These are phyloP conservation scores for Trichoderma semiorbis DNA, from an alignment of 2,329 filamentous ascomycete genomes.

Conservation along the genomic window DNA sequence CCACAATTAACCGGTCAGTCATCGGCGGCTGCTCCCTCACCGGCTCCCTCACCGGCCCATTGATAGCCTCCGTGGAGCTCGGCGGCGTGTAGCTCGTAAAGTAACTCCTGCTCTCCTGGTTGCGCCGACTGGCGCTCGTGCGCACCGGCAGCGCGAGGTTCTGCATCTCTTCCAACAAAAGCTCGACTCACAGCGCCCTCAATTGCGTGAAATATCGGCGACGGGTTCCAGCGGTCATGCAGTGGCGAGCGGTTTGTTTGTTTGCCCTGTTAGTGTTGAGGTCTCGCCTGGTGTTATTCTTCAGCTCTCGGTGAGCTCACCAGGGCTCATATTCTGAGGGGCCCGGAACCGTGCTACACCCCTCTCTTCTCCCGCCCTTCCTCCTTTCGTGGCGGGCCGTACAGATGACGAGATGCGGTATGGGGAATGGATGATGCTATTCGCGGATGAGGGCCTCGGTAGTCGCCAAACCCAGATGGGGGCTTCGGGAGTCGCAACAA, in stretches of 20 bases:
- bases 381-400: background rate
- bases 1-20: slow-evolving; percentile 68
- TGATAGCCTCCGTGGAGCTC: slow-evolving; percentile 60
- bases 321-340: background rate
- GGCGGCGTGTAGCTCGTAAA: slow-evolving; percentile 54
- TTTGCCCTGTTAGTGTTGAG: background rate
- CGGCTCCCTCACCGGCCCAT: slow-evolving; percentile 57
- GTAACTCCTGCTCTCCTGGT: slow-evolving; percentile 54
- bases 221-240: background rate
- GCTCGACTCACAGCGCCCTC: background rate
- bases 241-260: background rate
- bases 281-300: background rate
- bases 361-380: background rate
- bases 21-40: slow-evolving; percentile 49
- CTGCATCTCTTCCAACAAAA: background rate
- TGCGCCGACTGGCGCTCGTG: slow-evolving; percentile 44
- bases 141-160: slow-evolving; percentile 52
- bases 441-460: no score
- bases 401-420: background rate
- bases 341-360: background rate
- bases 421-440: background rate
- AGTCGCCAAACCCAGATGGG: background rate
- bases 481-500: background rate
- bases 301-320: background rate
- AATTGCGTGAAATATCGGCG: background rate